Base-by-base conservation (phyloP, 169 alveolate genomes). In the Theileria orientalis region DNA sequence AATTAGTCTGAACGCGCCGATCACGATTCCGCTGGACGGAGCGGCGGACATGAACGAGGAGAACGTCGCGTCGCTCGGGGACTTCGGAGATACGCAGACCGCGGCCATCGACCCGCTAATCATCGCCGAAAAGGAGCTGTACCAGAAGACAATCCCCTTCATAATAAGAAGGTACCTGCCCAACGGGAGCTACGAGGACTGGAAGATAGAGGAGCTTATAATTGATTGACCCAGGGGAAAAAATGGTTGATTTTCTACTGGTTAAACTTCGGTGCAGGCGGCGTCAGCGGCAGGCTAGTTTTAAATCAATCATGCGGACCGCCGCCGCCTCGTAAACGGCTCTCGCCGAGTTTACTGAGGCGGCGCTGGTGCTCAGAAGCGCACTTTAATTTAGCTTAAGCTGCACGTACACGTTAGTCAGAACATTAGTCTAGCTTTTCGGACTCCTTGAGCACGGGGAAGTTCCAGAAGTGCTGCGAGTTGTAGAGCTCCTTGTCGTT, bases 41-140 rank as follows among this genome's bases (percentile, higher is more conserved):
- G 77, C 90, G 35, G 52, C 76, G 19, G 91, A 85, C 40, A 80
- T 60, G 14, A 69, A 46, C 16, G 84, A 73, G 27, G 89, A 82
- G 14, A 33, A 69, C 16, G 30, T 67, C 64, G 46, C 79, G 33
- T 91, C 91, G 52, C 86, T 86, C 62, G 92, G 92, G 25, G 92
- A 90, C 41, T 67, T 79, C 76, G 84, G 71, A 61, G 90, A 90
- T 70, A 78, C 88, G 3, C 84, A 84, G 59, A 94, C 94, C 46
- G 96, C 96, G 59, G 98, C 95, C 68, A 95, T 96, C 30, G 99
- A 98, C 72, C 99, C 99, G 9, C 84, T 97, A 59, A 83, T 95
- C 56, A 96, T 98, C 71, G 99, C 99, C 7, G 99, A 97, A 83
- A 94, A 94, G 92, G 99, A 98, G 94, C 94, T 98, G 59, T 91